Conservation (phyloP, 495 filamentous ascomycete genomes). For the Hypoxylon crocopeplum region DNA sequence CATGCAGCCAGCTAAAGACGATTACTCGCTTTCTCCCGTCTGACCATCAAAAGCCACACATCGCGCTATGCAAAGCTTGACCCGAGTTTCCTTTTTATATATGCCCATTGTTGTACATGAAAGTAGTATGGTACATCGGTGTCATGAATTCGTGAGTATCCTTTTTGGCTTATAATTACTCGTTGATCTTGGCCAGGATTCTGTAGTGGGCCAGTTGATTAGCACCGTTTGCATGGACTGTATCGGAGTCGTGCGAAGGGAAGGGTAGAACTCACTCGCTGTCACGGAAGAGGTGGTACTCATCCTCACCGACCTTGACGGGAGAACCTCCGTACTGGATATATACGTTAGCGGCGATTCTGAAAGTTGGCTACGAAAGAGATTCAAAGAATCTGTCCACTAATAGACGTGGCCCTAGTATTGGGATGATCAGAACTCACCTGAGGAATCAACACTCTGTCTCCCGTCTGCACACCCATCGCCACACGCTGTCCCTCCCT, state of each 20-base stretch:
- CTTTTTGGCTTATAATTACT: slow-evolving; percentile 58
- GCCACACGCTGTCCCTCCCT: slow-evolving; percentile 85
- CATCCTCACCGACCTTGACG: slow-evolving; percentile 96
- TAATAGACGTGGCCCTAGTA: too few species aligned
- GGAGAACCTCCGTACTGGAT: slow-evolving; percentile 90
- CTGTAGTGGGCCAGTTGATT: slow-evolving; percentile 47
- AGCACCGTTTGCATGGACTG: too few species aligned
- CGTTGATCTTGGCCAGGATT: slow-evolving; percentile 88
- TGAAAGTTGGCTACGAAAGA: not conserved
- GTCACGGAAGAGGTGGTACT: slow-evolving; percentile 94
- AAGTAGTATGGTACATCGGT: slow-evolving; percentile 45
- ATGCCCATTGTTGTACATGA: slow-evolving; percentile 40
- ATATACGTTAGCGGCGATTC: slow-evolving; percentile 39
- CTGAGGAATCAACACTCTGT: slow-evolving; percentile 96
- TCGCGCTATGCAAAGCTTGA: slow-evolving; percentile 35
- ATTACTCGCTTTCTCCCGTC: slow-evolving; percentile 9
- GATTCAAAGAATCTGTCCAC: too few species aligned
- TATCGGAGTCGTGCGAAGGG: not conserved
- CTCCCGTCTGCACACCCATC: slow-evolving; percentile 80
- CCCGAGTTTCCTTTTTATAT: slow-evolving; percentile 40
- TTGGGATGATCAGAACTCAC: slow-evolving; percentile 58
- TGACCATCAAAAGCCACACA: slow-evolving; percentile 3
- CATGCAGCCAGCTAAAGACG: slow-evolving; percentile 18
- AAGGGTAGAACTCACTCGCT: slow-evolving; percentile 75
- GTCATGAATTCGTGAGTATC: slow-evolving; percentile 40